These are phyloP conservation scores for Cladosporium sp. DNA, from an alignment of 2,329 filamentous ascomycete species.

Conservation along the genomic window DNA sequence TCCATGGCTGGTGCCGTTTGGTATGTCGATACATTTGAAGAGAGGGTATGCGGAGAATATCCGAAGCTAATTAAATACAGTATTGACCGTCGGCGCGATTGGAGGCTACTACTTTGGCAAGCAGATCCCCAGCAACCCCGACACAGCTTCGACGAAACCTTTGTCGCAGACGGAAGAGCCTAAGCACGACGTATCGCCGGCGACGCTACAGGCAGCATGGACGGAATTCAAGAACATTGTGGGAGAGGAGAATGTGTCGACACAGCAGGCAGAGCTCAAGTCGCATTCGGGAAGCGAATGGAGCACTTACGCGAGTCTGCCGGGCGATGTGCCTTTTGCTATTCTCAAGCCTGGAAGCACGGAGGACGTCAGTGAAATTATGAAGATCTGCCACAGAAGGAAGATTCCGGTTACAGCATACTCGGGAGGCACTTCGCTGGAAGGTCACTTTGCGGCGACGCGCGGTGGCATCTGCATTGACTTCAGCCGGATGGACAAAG, in stretches of 20 bases:
- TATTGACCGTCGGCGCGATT: slow-evolving; percentile 51
- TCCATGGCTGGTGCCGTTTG: slow-evolving; percentile 35
- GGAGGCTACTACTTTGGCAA: slow-evolving; percentile 59
- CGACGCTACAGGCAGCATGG: slow-evolving; percentile 65
- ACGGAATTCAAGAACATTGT: slow-evolving; percentile 62
- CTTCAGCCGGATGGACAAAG: slow-evolving; percentile 80
- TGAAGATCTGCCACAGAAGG: slow-evolving; percentile 82
- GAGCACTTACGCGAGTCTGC: slow-evolving; percentile 54
- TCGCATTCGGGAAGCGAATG: slow-evolving; percentile 63
- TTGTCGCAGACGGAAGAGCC: slow-evolving; percentile 50
- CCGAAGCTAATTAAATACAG: slow-evolving; percentile 38
- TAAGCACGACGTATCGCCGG: slow-evolving; percentile 56
- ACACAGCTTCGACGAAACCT: slow-evolving; percentile 58
- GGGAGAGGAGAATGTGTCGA: slow-evolving; percentile 64
- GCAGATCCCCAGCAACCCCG: slow-evolving; percentile 45
- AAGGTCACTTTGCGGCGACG: slow-evolving; percentile 85
- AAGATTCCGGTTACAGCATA: slow-evolving; percentile 84
- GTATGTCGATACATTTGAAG: slow-evolving; percentile 21
- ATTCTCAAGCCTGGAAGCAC: slow-evolving; percentile 76
- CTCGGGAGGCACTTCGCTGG: slow-evolving; percentile 83
- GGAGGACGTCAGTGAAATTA: slow-evolving; percentile 79
- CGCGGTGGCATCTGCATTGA: slow-evolving; percentile 82
- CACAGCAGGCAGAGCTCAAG: slow-evolving; percentile 54
- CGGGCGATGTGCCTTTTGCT: slow-evolving; percentile 53
- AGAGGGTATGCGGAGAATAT: not conserved